Evolutionary conservation across 106 monocot species (phyloP), one percentile per base, ranked within the genome.

Genomic region (Allium fistulosum): DNA sequence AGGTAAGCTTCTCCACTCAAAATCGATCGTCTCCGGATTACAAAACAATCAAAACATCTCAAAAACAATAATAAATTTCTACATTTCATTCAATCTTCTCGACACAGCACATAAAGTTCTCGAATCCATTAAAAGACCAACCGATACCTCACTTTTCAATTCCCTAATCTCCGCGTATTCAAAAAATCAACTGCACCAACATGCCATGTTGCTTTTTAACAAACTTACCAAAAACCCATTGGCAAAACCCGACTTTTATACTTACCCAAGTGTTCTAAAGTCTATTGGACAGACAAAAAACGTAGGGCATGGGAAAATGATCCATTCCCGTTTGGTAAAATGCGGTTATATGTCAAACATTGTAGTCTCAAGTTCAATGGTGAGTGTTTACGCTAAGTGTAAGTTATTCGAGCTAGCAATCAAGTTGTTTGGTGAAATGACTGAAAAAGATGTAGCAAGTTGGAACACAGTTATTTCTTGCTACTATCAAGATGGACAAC

Each of bases 391-490:
- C 65, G 92, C 85, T 0, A 83, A 77, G 55, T 87, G 84, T 22
- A 61, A 60, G 8, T 26, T 67, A 16, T 80, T 80, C 37, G 53
- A 58, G 0, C 60, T 68, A 6, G 91, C 87, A 22, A 50, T 78
- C 11, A 37, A 17, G 18, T 0, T 87, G 79, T 84, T 91, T 58
- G 80, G 82, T 61, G 91, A 84, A 76, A 87, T 91, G 79, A 55
- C 80, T 10, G 69, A 70, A 10, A 84, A 57, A 57, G 87, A 91
- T 76, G 71, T 78, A 1, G 75, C 72, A 7, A 84, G 81, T 17
- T 91, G 87, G 91, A 91, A 91, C 51, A 81, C 75, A 2, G 78
- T 87, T 14, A 82, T 92, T 17, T 92, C 87, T 56, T 87, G 92
- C 61, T 88, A 87, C 11, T 85, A 80, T 66, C 92, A 88, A 37